phyloP scores from a whole-genome alignment of 108 stramenopile genomes.

The Epipyxis sp. region DNA sequence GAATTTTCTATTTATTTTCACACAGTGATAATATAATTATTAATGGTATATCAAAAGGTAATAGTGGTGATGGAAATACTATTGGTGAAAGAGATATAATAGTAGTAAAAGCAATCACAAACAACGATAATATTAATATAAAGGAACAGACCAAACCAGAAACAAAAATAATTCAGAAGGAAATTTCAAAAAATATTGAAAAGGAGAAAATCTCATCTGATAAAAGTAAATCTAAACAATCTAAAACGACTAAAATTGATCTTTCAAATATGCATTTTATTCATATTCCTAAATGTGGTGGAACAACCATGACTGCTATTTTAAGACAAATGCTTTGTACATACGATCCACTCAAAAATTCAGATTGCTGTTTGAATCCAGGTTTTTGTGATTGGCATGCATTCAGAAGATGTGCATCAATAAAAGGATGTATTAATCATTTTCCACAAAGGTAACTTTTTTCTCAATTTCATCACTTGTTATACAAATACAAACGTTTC shows the following conservation, averaged over 20 bases:
- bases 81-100: no score
- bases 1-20: no score
- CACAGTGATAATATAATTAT: no score
- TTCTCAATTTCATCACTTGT: background rate
- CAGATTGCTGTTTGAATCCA: slow-evolving; percentile 30
- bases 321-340: slow-evolving; percentile 7
- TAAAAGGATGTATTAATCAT: slow-evolving; percentile 36
- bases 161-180: no score
- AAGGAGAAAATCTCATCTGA: no score
- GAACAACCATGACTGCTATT: slow-evolving; percentile 34
- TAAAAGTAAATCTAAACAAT: no score
- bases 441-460: slow-evolving; percentile 21
- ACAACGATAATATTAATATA: no score
- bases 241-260: background rate
- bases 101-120: no score
- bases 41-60: no score
- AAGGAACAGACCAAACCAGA: no score
- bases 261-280: slow-evolving; percentile 21
- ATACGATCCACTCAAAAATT: slow-evolving; percentile 11
- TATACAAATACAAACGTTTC: background rate
- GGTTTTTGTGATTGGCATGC: slow-evolving; percentile 34
- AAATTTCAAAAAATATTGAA: no score
- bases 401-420: slow-evolving; percentile 8
- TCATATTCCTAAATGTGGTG: slow-evolving; percentile 35
- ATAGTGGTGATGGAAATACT: no score